Evolutionary conservation across 2,329 filamentous ascomycete species (phyloP), one percentile per base, ranked within the genome.

Genomic region (Cytospora piceicola): DNA sequence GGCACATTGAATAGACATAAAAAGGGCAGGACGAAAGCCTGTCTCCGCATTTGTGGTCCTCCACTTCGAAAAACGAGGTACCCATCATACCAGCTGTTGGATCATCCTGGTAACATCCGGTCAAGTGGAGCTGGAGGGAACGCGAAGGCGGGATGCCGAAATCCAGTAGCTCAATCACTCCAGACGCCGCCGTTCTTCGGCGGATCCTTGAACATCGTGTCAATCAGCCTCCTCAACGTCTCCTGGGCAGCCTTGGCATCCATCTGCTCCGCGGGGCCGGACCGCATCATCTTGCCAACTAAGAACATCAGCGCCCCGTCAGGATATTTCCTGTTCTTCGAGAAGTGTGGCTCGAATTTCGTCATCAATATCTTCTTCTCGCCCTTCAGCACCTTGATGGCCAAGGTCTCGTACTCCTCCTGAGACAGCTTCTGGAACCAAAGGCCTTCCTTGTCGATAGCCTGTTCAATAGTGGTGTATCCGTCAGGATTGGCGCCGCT

Each of bases 271-370:
- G 85, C 80, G 3, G 80, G 79, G 0, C 85, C 85, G 1, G 80
- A 71, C 5, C 79, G 77, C 77, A 88, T 82, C 82, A 88, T 84
- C 74, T 82, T 85, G 24, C 85, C 85, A 6, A 88, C 81, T 2
- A 88, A 76, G 69, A 82, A 87, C 84, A 87, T 87, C 55, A 88
- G 79, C 75, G 87, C 88, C 0, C 85, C 85, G 65, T 83, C 79
- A 0, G 85, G 85, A 65, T 82, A 85, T 59, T 77, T 77, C 49
- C 77, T 77, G 14, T 29, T 32, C 1, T 39, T 57, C 1, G 58
- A n/a, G 29, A 57, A 65, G 61, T 78, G 79, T 39, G 72, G 68
- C 46, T 75, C 66, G 67, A 87, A 86, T 69, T 82, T 79, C 54
- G 70, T 72, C 22, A 27, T 0, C 63, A 87, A 67, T 1, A 84